Percentiles rank a stretch among this genome's conserved stretches.
phyloP scores from a whole-genome alignment of 1,284 basidiomycete species.

The Chalciporus sp. region DNA sequence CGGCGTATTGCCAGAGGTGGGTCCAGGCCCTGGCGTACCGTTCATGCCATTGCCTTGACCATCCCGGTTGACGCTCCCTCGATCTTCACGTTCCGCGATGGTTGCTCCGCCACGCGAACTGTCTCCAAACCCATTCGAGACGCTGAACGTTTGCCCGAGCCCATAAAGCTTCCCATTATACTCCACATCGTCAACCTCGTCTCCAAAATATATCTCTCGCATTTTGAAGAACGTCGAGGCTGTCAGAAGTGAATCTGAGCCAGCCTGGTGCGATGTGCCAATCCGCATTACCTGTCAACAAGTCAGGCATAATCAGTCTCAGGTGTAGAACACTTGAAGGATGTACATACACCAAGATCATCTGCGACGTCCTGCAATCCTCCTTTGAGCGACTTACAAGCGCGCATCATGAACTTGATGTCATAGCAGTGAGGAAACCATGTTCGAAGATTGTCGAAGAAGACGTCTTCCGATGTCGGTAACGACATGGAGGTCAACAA shows the following conservation, averaged over 20 bases:
- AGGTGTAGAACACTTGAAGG: not conserved
- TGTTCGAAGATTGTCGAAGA: conserved; percentile 85
- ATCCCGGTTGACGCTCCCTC: conserved; percentile 56
- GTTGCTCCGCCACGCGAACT: conserved; percentile 69
- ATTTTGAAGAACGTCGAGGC: conserved; percentile 96
- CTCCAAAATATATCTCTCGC: conserved; percentile 88
- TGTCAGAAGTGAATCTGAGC: conserved; percentile 93
- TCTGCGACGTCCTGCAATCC: conserved; percentile 97
- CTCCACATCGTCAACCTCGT: conserved; percentile 78
- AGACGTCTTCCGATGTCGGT: conserved; percentile 87
- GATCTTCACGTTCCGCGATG: conserved; percentile 76
- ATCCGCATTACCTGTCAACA: conserved; percentile 76
- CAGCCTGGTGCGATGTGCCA: conserved; percentile 94
- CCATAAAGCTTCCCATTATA: conserved; percentile 80
- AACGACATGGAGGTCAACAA: conserved; percentile 88
- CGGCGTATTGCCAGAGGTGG: conserved; percentile 27
- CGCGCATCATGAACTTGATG: conserved; percentile 96
- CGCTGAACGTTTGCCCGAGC: conserved; percentile 72
- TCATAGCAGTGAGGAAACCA: conserved; percentile 99
- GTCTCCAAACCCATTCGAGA: conserved; percentile 65
- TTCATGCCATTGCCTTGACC: conserved; percentile 40
- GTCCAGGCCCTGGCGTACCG: conserved; percentile 49
- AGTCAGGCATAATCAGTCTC: conserved; percentile 12
- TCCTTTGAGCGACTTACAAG: conserved; percentile 87
- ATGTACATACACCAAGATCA: conserved; percentile 70